Evolutionary conservation across 345 rosid genomes (phyloP).

Genomic region (Barbarea vulgaris): DNA sequence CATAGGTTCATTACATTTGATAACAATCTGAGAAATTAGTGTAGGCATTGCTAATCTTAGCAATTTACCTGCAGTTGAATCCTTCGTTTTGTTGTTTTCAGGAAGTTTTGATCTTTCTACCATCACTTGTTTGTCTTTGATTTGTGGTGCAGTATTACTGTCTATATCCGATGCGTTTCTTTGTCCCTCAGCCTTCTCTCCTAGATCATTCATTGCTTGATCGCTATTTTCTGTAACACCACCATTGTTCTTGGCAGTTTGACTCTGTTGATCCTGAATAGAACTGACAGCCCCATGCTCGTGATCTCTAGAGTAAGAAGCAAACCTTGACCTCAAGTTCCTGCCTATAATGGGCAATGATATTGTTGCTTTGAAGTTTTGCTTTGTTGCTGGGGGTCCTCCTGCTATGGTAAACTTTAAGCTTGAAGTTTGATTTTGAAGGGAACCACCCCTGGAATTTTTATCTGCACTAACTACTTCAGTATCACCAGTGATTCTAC

Average conservation of each 20-base stretch:
- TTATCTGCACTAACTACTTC: constrained; percentile 50
- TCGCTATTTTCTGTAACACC: constrained; percentile 11
- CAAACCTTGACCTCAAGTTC: constrained; percentile 73
- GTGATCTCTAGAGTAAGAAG: constrained; percentile 58
- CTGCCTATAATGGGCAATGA: constrained; percentile 78
- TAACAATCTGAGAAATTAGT: constrained; percentile 13
- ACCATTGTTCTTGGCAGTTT: constrained; percentile 23
- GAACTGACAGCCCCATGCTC: constrained; percentile 20
- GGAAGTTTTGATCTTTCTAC: constrained; percentile 38
- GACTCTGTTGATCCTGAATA: constrained; percentile 26
- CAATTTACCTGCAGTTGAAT: constrained; percentile 46
- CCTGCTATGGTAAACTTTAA: constrained; percentile 84
- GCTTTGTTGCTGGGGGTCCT: constrained; percentile 85
- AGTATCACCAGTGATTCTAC: constrained; percentile 66
- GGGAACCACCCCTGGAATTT: constrained; percentile 36
- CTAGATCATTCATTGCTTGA: constrained; percentile 23
- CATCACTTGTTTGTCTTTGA: constrained; percentile 32
- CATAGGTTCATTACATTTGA: neutral
- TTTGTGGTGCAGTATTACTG: constrained; percentile 39
- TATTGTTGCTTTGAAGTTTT: constrained; percentile 86
- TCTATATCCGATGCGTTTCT: constrained; percentile 20
- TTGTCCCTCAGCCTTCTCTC: constrained; percentile 21
- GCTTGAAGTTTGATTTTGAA: constrained; percentile 47
- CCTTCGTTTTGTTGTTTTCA: constrained; percentile 42
- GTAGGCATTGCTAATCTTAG: neutral